These are phyloP conservation scores for Alternaria dauci DNA, from an alignment of 2,329 filamentous ascomycete genomes.

Conservation along the genomic window DNA sequence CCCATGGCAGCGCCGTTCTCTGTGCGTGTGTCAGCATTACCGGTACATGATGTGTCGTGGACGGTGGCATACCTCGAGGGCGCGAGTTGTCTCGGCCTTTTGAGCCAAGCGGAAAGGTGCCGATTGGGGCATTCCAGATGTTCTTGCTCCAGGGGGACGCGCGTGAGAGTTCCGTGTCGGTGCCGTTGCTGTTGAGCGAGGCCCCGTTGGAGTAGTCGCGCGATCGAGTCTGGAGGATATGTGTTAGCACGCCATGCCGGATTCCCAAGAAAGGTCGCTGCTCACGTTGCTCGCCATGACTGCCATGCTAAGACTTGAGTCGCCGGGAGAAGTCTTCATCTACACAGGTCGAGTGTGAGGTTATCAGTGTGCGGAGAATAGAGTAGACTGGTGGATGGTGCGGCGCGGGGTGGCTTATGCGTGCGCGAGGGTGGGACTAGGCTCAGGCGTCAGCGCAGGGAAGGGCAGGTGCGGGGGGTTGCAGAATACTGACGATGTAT, in stretches of 20 bases:
- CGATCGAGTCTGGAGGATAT: conserved; percentile 34
- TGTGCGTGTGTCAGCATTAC: conserved; percentile 31
- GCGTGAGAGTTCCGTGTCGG: conserved; percentile 41
- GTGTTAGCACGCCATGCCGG: conserved; percentile 10
- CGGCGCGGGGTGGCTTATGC: conserved; percentile 36
- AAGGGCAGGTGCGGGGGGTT: conserved; percentile 21
- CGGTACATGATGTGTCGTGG: background rate
- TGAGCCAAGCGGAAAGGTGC: conserved; percentile 38
- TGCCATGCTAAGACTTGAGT: conserved; percentile 37
- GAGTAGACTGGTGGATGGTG: conserved; percentile 15
- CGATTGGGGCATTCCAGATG: conserved; percentile 47
- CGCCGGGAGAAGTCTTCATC: conserved; percentile 29
- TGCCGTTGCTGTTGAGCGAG: conserved; percentile 35
- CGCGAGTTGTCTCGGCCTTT: conserved; percentile 43
- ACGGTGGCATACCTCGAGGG: conserved; percentile 38
- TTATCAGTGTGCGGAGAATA: conserved; percentile 14
- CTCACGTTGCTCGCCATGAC: conserved; percentile 46
- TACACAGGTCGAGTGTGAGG: conserved; percentile 16
- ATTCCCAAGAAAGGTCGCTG: conserved; percentile 12
- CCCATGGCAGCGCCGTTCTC: conserved; percentile 41
- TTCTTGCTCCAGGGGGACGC: conserved; percentile 44
- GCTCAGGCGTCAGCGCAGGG: conserved; percentile 47
- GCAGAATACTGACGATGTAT: conserved; percentile 28
- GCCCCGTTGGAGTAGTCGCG: conserved; percentile 42
- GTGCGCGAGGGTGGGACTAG: conserved; percentile 36